Base-by-base conservation (phyloP, 495 filamentous ascomycete species). In the Hypomontagnella submonticulosa region DNA sequence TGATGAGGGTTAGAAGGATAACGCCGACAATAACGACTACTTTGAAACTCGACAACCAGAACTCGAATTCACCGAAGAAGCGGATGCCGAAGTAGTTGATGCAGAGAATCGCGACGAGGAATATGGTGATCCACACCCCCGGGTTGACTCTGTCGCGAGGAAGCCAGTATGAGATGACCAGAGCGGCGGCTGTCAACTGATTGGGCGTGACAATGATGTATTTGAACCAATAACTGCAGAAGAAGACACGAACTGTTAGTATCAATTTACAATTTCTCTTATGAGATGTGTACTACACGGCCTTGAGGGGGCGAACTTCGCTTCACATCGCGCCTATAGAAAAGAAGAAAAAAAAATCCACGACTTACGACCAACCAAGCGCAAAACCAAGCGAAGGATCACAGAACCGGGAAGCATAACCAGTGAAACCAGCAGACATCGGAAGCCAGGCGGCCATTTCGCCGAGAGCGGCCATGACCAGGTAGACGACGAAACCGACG, bases 41-140 rank as follows among this genome's bases (percentile, higher is more conserved):
- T 70, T 93, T 93, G 74, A 89, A 75, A 36, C 80, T 73, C 12
- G 85, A 89, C 44, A 93, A 86, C 89, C 89, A 92, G 74, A 93
- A 94, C 70, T 94, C 90, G 59, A 90, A 85, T 76, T 94, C 91
- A 37, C 91, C 91, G 58, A 92, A 92, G 77, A 89, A 90, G 3
- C 72, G 70, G 9, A 94, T 87, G 44, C 81, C 78, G 46, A 90
- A 77, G 61, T 83, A 85, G 68, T 90, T 91, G 69, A 91, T 81
- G 13, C 71, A 46, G 5, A 89, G 64, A 54, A 92, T 90, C 4
- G 80, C 71, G 13, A 87, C 73, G 3, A 91, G 77, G 69, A 92
- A 90, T 8, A 90, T 77, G 3, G 87, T 81, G 40, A 92, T 91
- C 82, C 85, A 93, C 0, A 90, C 85, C n/a, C 85, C 88, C 0